Evolutionary conservation across 257 asterid species (phyloP), one percentile per base, ranked within the genome.

Genomic region (Eustoma russellianum): DNA sequence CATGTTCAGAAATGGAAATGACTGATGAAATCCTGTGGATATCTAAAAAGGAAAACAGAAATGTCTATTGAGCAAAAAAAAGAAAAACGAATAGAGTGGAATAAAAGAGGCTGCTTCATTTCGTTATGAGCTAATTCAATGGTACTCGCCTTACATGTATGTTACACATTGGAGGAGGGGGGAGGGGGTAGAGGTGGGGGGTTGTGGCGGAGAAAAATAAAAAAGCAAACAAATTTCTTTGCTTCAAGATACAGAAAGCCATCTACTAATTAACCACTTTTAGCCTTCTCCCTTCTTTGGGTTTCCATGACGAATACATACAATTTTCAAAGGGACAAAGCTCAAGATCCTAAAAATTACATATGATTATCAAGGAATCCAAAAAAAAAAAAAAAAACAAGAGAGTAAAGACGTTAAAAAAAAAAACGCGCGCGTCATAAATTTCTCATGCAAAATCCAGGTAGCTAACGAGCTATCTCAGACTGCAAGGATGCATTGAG

Each of bases 401-500:
- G 17, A 52, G 17, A 30, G 28, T 19, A 12, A 28, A 44, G 43
- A 24, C 14, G 46, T 17, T 17, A 34, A 49, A 59, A 45, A 44
- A 24, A 47, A 9, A 38, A 11, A 8, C 11, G 43, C 11, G 43
- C 6, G 48, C 17, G n/a, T 34, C 30, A 14, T 41, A 19, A 8
- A 41, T 50, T 50, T 50, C 50, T 9, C 16, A 24, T 14, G 52
- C 2, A 11, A 10, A 0, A 30, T 40, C 47, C 41, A 55, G 13
- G 19, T 47, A 38, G 41, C 62, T 64, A 64, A 50, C 69, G 69
- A 56, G 58, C 69, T 41, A 64, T 56, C 55, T 64, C 57, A 13
- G 48, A 24, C 17, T 64, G 63, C 62, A 63, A 55, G 48, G 63
- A 64, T 17, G 69, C 63, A 30, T 64, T 64, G 9, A 64, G 57